Conservation (phyloP, 1,284 basidiomycete genomes). For the Cryptococcus sp. region DNA sequence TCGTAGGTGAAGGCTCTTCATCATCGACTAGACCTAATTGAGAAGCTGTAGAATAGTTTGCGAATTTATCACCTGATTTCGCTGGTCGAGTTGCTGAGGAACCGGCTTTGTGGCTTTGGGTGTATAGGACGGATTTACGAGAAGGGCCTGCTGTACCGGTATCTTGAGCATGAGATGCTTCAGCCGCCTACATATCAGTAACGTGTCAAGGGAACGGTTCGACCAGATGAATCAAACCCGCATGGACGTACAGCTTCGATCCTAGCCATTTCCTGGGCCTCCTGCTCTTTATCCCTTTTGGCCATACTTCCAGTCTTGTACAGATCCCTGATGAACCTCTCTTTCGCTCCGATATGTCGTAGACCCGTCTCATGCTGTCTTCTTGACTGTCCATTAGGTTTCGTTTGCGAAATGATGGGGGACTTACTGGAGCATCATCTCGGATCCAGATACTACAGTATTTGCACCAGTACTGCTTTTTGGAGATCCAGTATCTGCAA, state of each 20-base stretch:
- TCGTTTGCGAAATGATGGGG: not conserved
- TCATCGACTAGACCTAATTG: constrained; percentile 74
- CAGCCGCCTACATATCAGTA: constrained; percentile 25
- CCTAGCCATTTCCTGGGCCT: constrained; percentile 75
- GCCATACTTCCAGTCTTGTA: constrained; percentile 90
- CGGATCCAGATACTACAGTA: constrained; percentile 59
- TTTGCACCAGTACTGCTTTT: constrained; percentile 53
- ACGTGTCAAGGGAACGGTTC: not conserved
- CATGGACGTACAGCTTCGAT: constrained; percentile 67
- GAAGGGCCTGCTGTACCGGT: constrained; percentile 5
- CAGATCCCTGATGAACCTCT: constrained; percentile 81
- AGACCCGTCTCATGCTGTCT: constrained; percentile 90
- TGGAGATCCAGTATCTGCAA: constrained; percentile 51
- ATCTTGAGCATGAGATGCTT: constrained; percentile 36
- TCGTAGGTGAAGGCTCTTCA: constrained; percentile 53
- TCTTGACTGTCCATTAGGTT: constrained; percentile 57
- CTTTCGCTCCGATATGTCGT: constrained; percentile 89
- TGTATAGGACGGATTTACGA: constrained; percentile 9
- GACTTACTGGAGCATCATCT: constrained; percentile 72
- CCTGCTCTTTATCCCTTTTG: constrained; percentile 79
- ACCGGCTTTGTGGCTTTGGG: constrained; percentile 14
- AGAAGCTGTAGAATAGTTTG: constrained; percentile 81
- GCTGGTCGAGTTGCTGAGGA: constrained; percentile 10
- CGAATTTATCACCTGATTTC: constrained; percentile 65
- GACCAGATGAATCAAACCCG: not conserved